Base-by-base conservation (phyloP, 495 filamentous ascomycete species). In the Melanomma pulvis-pyrius region DNA sequence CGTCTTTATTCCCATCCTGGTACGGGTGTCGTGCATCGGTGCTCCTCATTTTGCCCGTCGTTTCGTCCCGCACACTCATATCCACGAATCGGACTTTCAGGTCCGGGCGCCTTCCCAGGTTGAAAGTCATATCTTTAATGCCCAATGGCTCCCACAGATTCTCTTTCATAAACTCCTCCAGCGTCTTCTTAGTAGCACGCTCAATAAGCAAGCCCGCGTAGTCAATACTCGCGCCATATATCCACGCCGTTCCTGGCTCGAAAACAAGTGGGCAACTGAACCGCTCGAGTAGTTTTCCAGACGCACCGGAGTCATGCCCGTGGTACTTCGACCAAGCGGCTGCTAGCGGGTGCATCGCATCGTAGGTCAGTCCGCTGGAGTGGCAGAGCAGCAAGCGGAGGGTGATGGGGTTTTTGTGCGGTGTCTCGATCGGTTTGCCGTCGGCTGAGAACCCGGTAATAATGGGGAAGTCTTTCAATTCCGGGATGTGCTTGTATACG, bases 91-190 rank as follows among this genome's bases (percentile, higher is more conserved):
- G 47, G 7, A 13, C 50, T 25, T 32, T 22, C n/a, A 83, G 28
- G 2, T 80, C 80, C 9, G 74, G 73, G 0, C 77, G 67, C 0
- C 44, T 50, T 0, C 73, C 63, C 7, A 78, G 81, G 44, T 62
- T 76, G 65, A 80, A 85, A 5, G 79, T 79, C 5, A 77, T 77
- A 22, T 74, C 65, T 8, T 57, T 68, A 32, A 83, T 80, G 22
- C 78, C 80, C 1, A 87, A 67, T 11, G 74, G 77, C 12, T 71
- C 65, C 36, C 76, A 85, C 1, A 88, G 77, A 26, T 81, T 71
- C 63, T 69, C 58, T 21, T 78, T 67, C 74, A 87, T 79, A 64
- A 77, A 79, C 21, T 81, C 73, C 13, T 78, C 77, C 25, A 86
- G 52, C 2, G 50, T 58, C 47, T 58, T 21, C 30, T 36, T 36